Conservation (phyloP, 129 eudicot species). For the Kitagawia praeruptora region DNA sequence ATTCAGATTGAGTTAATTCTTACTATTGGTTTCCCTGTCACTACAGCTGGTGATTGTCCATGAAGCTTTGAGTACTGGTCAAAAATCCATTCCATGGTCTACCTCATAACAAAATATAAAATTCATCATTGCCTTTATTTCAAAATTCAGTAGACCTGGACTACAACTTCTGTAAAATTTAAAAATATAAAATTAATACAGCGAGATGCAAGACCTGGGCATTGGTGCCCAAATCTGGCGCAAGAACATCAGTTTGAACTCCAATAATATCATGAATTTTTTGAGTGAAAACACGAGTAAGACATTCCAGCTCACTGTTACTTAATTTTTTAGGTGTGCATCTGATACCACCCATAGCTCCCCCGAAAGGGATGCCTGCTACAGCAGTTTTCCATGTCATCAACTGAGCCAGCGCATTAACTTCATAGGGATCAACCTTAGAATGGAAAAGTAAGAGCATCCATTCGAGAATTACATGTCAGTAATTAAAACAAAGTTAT, state of each 20-base stretch:
- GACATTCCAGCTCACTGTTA: too few species aligned
- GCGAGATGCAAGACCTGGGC: slow-evolving; percentile 34
- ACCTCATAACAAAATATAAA: slow-evolving; percentile 4
- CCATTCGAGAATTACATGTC: too few species aligned
- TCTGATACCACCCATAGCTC: slow-evolving; percentile 82
- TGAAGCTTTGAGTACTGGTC: slow-evolving; percentile 81
- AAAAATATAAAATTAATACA: background rate
- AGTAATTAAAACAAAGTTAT: background rate
- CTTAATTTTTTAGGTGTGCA: too few species aligned
- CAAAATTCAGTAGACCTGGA: background rate
- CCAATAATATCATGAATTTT: slow-evolving; percentile 32
- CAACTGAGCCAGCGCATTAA: slow-evolving; percentile 11
- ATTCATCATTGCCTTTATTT: background rate
- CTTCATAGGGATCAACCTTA: slow-evolving; percentile 73
- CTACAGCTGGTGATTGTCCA: slow-evolving; percentile 69
- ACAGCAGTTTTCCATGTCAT: slow-evolving; percentile 6
- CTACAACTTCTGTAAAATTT: background rate
- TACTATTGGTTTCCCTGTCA: slow-evolving; percentile 73
- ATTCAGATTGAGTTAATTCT: slow-evolving; percentile 14
- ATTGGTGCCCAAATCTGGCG: slow-evolving; percentile 41
- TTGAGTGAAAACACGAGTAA: slow-evolving; percentile 35
- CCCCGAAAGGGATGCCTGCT: slow-evolving; percentile 17
- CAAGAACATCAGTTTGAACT: too few species aligned
- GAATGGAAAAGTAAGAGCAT: too few species aligned
- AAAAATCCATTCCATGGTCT: slow-evolving; percentile 85